Conservation (phyloP, 352 stramenopile genomes). For the Pythium inflatum region DNA sequence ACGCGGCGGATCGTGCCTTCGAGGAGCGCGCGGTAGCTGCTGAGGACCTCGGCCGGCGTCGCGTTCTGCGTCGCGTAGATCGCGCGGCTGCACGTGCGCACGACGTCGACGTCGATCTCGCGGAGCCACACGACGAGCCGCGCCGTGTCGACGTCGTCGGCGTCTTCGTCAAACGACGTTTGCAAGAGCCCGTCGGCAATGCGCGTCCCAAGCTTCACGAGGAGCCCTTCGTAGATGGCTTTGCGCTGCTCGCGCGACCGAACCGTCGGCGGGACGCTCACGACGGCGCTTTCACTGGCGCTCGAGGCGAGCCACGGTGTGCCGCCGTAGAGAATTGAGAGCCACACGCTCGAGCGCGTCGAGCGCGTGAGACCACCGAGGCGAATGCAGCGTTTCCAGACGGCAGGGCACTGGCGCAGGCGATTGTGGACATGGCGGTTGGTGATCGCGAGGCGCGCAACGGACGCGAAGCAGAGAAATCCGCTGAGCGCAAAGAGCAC, state of each 20-base stretch:
- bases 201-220: constrained; percentile 56
- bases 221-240: constrained; percentile 69
- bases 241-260: constrained; percentile 42
- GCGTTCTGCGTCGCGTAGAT: constrained; percentile 39
- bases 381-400: constrained; percentile 81
- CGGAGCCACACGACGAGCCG: constrained; percentile 73
- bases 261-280: constrained; percentile 43
- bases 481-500: constrained; percentile 16
- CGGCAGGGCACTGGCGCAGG: constrained; percentile 49
- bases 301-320: constrained; percentile 43
- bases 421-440: constrained; percentile 45
- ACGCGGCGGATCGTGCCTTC: constrained; percentile 79
- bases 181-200: constrained; percentile 40
- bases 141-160: constrained; percentile 46
- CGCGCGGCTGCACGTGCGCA: constrained; percentile 67
- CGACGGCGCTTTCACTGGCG: background rate
- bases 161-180: constrained; percentile 43
- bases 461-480: constrained; percentile 17
- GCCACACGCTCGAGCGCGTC: constrained; percentile 66
- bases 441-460: constrained; percentile 41
- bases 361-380: constrained; percentile 47
- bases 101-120: constrained; percentile 84
- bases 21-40: constrained; percentile 32
- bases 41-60: constrained; percentile 9
- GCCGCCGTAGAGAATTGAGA: constrained; percentile 64